These are phyloP conservation scores for Raddia guianensis DNA, from an alignment of 176 grass and related monocot species.

Conservation along the genomic window DNA sequence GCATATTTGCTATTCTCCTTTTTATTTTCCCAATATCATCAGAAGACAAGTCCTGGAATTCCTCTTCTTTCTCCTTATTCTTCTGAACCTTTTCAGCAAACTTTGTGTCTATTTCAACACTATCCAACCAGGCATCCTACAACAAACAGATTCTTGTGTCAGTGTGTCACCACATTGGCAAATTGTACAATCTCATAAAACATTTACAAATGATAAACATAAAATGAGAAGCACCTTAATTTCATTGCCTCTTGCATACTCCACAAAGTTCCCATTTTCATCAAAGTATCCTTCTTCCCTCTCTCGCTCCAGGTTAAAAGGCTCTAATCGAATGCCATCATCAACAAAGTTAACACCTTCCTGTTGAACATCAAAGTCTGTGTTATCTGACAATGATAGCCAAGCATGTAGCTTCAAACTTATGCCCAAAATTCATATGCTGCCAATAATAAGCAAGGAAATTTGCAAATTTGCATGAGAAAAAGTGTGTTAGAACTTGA, in stretches of 20 bases:
- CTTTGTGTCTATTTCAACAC: constrained; percentile 60
- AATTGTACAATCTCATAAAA: neutral
- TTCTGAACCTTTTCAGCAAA: constrained; percentile 53
- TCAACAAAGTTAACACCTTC: constrained; percentile 74
- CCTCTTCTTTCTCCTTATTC: constrained; percentile 58
- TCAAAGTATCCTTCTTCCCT: constrained; percentile 98
- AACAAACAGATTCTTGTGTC: constrained; percentile 26
- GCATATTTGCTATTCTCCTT: constrained; percentile 80
- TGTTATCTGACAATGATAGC: constrained; percentile 42
- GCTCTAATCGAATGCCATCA: constrained; percentile 84
- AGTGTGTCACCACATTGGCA: constrained; percentile 14
- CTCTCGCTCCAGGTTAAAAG: constrained; percentile 96
- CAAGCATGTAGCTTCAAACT: neutral
- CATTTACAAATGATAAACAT: neutral
- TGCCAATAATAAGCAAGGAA: neutral
- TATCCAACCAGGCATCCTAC: constrained; percentile 96
- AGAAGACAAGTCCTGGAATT: constrained; percentile 78
- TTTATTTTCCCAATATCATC: constrained; percentile 93
- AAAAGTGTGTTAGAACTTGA: neutral
- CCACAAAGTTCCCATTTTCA: constrained; percentile 86
- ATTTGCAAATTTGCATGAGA: neutral
- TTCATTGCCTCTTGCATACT: constrained; percentile 74
- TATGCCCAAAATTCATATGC: constrained; percentile 15
- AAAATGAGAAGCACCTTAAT: constrained; percentile 64
- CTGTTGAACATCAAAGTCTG: constrained; percentile 54